A percentile compares a stretch with the other conserved stretches of the same genome.
Evolutionary conservation across 1,284 basidiomycete genomes (phyloP).

Genomic region (Ganoderma meredithae): DNA sequence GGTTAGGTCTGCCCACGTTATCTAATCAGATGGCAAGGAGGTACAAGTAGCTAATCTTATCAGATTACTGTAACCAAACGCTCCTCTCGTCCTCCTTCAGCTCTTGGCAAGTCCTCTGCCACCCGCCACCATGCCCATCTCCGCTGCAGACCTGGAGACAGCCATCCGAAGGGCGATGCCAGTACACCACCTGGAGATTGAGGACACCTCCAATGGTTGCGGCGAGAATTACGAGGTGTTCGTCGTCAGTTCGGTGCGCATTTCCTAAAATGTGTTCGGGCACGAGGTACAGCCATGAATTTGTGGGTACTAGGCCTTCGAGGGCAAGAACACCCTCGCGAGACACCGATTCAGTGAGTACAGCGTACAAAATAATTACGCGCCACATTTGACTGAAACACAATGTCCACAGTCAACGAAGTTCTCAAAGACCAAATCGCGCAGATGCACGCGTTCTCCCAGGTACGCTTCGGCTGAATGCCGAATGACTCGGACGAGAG

Average conservation of each 20-base stretch:
- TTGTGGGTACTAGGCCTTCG: constrained; percentile 61
- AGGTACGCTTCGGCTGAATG: constrained; percentile 53
- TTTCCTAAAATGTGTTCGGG: constrained; percentile 21
- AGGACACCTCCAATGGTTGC: constrained; percentile 80
- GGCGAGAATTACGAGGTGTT: constrained; percentile 78
- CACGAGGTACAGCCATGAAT: not conserved
- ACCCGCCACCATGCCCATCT: constrained; percentile 61
- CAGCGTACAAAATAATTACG: not conserved
- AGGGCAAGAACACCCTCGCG: constrained; percentile 77
- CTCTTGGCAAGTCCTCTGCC: not conserved
- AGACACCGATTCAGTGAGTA: constrained; percentile 70
- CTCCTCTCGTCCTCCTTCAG: constrained; percentile 6
- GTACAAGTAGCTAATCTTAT: constrained; percentile 37
- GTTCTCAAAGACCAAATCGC: constrained; percentile 75
- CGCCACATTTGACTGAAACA: constrained; percentile 1
- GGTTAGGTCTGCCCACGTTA: not conserved
- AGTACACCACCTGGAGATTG: constrained; percentile 71
- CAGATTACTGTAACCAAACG: constrained; percentile 33
- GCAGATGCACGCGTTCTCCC: constrained; percentile 85
- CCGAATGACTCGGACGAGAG: not conserved
- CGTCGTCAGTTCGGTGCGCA: constrained; percentile 74
- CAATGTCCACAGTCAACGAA: constrained; percentile 68
- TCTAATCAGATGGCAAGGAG: constrained; percentile 4
- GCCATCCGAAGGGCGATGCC: constrained; percentile 66
- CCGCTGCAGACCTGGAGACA: constrained; percentile 59